These are phyloP conservation scores for Xylaria telfairii DNA, from an alignment of 495 filamentous ascomycete species.

Conservation along the genomic window DNA sequence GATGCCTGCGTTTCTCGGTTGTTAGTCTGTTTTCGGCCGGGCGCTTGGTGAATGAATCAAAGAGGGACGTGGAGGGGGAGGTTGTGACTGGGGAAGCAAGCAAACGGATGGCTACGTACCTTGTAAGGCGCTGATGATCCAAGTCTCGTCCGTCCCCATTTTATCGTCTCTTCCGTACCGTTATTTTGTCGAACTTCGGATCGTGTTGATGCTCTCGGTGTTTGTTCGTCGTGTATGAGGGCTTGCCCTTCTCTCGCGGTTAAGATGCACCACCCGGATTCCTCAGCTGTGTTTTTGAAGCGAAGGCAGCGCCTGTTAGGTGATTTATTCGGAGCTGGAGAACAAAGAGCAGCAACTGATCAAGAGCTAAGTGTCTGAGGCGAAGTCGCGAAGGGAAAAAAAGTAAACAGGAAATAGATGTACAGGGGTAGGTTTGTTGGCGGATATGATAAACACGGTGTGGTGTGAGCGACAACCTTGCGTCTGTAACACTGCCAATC, in stretches of 20 bases:
- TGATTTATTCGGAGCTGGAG: background rate
- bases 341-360: conserved; percentile 8
- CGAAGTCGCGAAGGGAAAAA: background rate
- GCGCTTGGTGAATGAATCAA: too few relatives aligned
- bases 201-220: background rate
- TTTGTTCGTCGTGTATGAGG: background rate
- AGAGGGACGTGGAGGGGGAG: too few relatives aligned
- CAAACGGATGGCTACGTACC: conserved; percentile 26
- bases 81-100: background rate
- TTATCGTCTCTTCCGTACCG: background rate
- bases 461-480: conserved; percentile 10
- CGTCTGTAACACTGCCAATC: background rate
- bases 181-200: background rate
- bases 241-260: background rate
- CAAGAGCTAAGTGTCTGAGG: background rate
- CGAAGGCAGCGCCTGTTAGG: background rate
- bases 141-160: conserved; percentile 35
- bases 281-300: background rate
- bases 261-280: background rate
- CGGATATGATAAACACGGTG: conserved; percentile 14
- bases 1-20: conserved; percentile 40
- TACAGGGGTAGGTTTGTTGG: conserved; percentile 1
- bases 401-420: background rate
- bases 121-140: conserved; percentile 35
- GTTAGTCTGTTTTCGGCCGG: background rate